Conservation (phyloP, 371 early-diverging fungal species). For the Mycotypha africana region DNA sequence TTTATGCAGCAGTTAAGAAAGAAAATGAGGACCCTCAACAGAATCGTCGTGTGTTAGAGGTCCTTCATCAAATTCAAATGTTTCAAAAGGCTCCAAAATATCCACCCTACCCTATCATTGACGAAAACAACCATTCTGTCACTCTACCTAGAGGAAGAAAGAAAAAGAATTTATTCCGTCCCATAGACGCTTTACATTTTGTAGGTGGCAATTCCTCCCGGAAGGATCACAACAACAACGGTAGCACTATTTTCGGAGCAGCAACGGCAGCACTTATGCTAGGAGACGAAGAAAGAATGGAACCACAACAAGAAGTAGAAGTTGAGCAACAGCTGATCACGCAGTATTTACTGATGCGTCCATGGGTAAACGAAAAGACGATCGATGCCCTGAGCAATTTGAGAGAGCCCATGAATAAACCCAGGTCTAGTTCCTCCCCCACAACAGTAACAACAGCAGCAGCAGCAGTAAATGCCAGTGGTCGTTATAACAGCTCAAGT, state of each 20-base stretch:
- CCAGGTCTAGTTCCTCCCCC: slow-evolving; percentile 15
- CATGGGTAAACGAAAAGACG: slow-evolving; percentile 54
- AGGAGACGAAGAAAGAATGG: slow-evolving; percentile 7
- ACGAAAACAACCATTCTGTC: too few species aligned
- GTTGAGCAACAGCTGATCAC: slow-evolving; percentile 41
- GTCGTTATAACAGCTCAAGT: not conserved
- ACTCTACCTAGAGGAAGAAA: slow-evolving; percentile 35
- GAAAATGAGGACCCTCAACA: slow-evolving; percentile 21
- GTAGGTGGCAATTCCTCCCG: slow-evolving; percentile 4
- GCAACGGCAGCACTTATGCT: slow-evolving; percentile 12
- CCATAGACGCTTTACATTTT: slow-evolving; percentile 34
- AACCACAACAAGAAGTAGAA: slow-evolving; percentile 11
- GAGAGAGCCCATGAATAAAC: slow-evolving; percentile 58
- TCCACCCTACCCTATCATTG: slow-evolving; percentile 30
- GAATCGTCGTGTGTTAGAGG: slow-evolving; percentile 38
- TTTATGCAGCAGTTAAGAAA: slow-evolving; percentile 51
- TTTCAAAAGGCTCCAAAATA: slow-evolving; percentile 54
- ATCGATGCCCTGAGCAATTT: slow-evolving; percentile 61
- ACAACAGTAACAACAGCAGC: slow-evolving; percentile 3
- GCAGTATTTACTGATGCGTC: slow-evolving; percentile 52
- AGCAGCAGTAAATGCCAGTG: not conserved
- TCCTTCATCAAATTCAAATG: slow-evolving; percentile 33
- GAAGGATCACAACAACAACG: slow-evolving; percentile 9
- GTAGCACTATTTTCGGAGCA: not conserved
- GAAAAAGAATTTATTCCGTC: slow-evolving; percentile 41